These are phyloP conservation scores for Raphanus sativus DNA, from an alignment of 345 rosid species.

Conservation along the genomic window DNA sequence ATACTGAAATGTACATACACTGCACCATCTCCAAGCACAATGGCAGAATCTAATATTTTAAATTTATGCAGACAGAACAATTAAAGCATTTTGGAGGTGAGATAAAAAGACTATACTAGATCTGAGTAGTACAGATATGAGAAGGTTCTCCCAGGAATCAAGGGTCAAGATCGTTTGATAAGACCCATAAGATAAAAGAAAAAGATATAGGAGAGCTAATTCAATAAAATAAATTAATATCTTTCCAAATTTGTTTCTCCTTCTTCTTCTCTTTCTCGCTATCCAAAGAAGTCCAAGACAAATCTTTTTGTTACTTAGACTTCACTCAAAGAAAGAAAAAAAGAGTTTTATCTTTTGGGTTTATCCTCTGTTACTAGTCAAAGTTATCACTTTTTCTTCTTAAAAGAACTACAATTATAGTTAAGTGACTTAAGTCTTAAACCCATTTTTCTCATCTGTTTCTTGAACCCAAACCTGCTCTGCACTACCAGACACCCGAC, in stretches of 20 bases:
- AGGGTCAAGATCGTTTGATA: conserved; percentile 75
- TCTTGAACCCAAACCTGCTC: conserved; percentile 28
- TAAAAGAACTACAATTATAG: not conserved
- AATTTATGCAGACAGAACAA: conserved; percentile 28
- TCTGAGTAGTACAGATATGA: conserved; percentile 48
- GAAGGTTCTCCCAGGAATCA: conserved; percentile 92
- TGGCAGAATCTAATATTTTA: conserved; percentile 5
- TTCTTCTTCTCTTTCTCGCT: conserved; percentile 3
- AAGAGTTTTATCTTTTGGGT: conserved; percentile 33
- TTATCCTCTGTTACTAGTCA: conserved; percentile 16
- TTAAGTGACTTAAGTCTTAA: not conserved
- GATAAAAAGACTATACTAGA: conserved; percentile 38
- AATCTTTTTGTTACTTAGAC: conserved; percentile 32
- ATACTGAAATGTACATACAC: conserved; percentile 53
- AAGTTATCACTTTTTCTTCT: not conserved
- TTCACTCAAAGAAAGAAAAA: conserved; percentile 37
- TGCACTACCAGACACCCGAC: conserved; percentile 28
- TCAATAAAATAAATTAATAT: not conserved
- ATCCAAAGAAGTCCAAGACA: conserved; percentile 31
- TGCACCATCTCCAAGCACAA: conserved; percentile 51
- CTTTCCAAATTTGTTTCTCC: not conserved
- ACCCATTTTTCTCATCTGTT: conserved; percentile 24
- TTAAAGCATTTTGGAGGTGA: conserved; percentile 25
- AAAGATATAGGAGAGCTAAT: not conserved
- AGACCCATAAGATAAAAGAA: conserved; percentile 47